Percentiles rank a stretch among this genome's conserved stretches.
Evolutionary conservation across 805 yeast species (phyloP).

Genomic region (Wickerhamomyces canadensis): DNA sequence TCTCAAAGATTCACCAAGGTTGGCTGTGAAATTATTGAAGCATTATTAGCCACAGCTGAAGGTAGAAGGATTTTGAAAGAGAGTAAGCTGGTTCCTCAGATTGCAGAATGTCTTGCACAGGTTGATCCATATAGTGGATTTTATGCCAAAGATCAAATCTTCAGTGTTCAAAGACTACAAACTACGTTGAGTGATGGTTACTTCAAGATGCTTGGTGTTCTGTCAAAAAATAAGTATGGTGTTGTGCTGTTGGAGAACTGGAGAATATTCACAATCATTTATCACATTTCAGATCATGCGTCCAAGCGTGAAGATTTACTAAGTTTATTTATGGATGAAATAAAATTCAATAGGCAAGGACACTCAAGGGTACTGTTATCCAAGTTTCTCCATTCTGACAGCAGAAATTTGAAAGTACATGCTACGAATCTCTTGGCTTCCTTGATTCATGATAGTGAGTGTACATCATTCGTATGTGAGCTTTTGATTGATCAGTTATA

Average conservation of each 20-base stretch:
- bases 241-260: conserved; percentile 66
- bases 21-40: conserved; percentile 70
- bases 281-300: conserved; percentile 56
- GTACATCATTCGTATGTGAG: conserved; percentile 38
- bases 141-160: conserved; percentile 65
- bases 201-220: conserved; percentile 68
- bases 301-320: conserved; percentile 53
- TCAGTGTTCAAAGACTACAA: conserved; percentile 53
- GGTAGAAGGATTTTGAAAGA: conserved; percentile 64
- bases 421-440: conserved; percentile 51
- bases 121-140: conserved; percentile 77
- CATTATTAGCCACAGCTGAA: conserved; percentile 53
- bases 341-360: conserved; percentile 55
- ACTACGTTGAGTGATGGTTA: conserved; percentile 72
- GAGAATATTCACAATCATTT: conserved; percentile 78
- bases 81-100: conserved; percentile 79
- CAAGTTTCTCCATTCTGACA: conserved; percentile 56
- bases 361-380: conserved; percentile 65
- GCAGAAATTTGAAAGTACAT: conserved; percentile 43
- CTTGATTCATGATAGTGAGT: conserved; percentile 32
- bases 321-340: conserved; percentile 48
- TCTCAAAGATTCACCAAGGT: conserved; percentile 57
- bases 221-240: conserved; percentile 59
- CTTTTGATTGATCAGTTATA: conserved; percentile 62
- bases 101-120: conserved; percentile 85